Conservation (phyloP, 768 basidiomycete genomes). For the Tricholoma hemisulphureum region DNA sequence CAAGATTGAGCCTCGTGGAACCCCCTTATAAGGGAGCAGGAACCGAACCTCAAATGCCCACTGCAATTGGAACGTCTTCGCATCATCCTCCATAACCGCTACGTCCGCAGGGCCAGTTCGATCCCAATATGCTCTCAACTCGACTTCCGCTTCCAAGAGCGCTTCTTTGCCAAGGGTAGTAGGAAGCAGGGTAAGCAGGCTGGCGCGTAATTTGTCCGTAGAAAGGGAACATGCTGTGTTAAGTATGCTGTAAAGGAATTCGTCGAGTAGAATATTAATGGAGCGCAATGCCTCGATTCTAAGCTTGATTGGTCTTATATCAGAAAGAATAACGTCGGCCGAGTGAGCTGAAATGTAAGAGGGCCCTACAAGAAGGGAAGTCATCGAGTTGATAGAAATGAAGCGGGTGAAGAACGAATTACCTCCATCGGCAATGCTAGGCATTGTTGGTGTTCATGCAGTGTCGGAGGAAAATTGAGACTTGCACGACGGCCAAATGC, state of each 20-base stretch:
- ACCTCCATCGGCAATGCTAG: slow-evolving; percentile 42
- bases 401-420: slow-evolving; percentile 20
- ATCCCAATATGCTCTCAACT: slow-evolving; percentile 87
- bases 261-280: slow-evolving; percentile 82
- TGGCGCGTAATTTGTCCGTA: slow-evolving; percentile 71
- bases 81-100: slow-evolving; percentile 45
- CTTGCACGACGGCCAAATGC: slow-evolving; percentile 5
- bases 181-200: slow-evolving; percentile 69
- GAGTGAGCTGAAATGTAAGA: slow-evolving; percentile 80
- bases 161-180: slow-evolving; percentile 89
- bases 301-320: slow-evolving; percentile 88
- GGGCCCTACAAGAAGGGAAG: slow-evolving; percentile 43
- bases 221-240: slow-evolving; percentile 62
- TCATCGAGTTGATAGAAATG: slow-evolving; percentile 8
- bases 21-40: slow-evolving; percentile 7
- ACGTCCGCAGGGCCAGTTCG: slow-evolving; percentile 46
- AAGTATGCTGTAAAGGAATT: slow-evolving; percentile 75
- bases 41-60: slow-evolving; percentile 71
- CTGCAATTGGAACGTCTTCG: slow-evolving; percentile 63
- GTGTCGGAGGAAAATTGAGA: slow-evolving; percentile 17
- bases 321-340: slow-evolving; percentile 89
- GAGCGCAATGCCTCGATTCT: slow-evolving; percentile 71
- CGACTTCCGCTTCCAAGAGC: slow-evolving; percentile 88
- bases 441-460: slow-evolving; percentile 38
- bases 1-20: slow-evolving; percentile 6